phyloP scores from a whole-genome alignment of 2,329 filamentous ascomycete genomes.

The Ascochyta pisi region DNA sequence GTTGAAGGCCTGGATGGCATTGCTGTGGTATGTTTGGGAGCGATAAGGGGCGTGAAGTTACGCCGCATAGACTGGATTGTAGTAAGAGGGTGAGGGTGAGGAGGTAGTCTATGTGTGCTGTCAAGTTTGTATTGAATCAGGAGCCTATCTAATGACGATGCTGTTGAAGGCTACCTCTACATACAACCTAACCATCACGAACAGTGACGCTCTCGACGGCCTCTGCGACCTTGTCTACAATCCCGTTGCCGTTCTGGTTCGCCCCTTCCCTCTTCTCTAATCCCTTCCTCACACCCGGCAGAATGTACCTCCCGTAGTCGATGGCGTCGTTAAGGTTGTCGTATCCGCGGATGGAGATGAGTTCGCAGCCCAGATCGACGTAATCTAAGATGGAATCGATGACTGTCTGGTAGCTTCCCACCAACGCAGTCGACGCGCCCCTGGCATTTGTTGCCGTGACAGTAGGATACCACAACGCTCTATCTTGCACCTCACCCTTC shows the following conservation, averaged over 20 bases:
- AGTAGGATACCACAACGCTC: constrained; percentile 24
- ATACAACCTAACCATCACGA: constrained; percentile 8
- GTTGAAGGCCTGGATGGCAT: not conserved
- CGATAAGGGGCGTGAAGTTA: not conserved
- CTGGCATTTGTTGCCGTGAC: constrained; percentile 22
- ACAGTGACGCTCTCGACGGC: constrained; percentile 19
- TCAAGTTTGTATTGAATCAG: not conserved
- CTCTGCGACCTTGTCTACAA: constrained; percentile 20
- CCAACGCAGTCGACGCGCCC: constrained; percentile 20
- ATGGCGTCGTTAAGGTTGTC: constrained; percentile 25
- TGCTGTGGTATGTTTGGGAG: not conserved
- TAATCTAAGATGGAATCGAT: constrained; percentile 23
- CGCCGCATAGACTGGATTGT: not conserved
- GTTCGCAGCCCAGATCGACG: constrained; percentile 21
- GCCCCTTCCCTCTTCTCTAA: constrained; percentile 13
- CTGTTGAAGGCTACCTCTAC: not conserved
- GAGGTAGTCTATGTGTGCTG: not conserved
- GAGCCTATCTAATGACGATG: not conserved
- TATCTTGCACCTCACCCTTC: constrained; percentile 22
- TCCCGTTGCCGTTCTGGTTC: constrained; percentile 8
- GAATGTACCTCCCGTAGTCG: constrained; percentile 22
- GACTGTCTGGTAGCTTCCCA: constrained; percentile 23
- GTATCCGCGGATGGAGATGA: constrained; percentile 26
- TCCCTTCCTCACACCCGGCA: constrained; percentile 18
- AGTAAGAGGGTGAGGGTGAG: not conserved